Conservation (phyloP, 2,329 filamentous ascomycete genomes). For the Corynespora cassiicola region DNA sequence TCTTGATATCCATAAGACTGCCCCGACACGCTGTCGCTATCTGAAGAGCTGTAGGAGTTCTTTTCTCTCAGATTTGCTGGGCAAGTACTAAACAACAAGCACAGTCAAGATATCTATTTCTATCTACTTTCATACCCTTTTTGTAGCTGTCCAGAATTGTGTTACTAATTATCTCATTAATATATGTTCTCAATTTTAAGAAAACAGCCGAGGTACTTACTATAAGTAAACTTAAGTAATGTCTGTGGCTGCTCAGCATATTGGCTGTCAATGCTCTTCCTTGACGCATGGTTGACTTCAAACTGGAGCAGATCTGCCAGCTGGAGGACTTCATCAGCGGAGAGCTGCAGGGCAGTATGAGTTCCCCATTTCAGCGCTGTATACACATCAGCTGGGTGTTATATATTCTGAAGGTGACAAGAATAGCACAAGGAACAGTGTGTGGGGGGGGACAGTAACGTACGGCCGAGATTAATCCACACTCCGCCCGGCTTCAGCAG, state of each 20-base stretch:
- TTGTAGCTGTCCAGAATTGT: conserved; percentile 12
- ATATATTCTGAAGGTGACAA: conserved; percentile 2
- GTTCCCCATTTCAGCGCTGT: conserved; percentile 14
- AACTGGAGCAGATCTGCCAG: conserved; percentile 10
- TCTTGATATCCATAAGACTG: too few relatives aligned
- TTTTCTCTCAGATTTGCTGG: too few relatives aligned
- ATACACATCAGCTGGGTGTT: conserved; percentile 6
- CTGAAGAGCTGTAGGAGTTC: too few relatives aligned
- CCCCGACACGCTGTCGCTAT: too few relatives aligned
- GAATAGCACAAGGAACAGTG: conserved; percentile 5
- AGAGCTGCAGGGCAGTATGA: conserved; percentile 12
- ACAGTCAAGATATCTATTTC: too few relatives aligned
- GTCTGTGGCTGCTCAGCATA: conserved; percentile 10
- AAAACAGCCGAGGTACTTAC: conserved; percentile 5
- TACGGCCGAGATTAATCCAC: conserved; percentile 12
- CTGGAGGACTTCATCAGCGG: conserved; percentile 10
- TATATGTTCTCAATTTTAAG: conserved; percentile 3
- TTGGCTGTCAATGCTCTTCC: conserved; percentile 10
- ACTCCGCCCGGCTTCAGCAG: conserved; percentile 12
- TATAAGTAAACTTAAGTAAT: conserved; percentile 12
- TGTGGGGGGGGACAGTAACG: conserved; percentile 5
- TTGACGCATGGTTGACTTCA: conserved; percentile 12
- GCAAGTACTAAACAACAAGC: too few relatives aligned
- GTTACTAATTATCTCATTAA: conserved; percentile 7
- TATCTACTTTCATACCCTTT: conserved; percentile 8